Percentiles rank a stretch among this genome's conserved stretches.
Evolutionary conservation across 179 eudicot species (phyloP).

Genomic region (Beta corolliflora): DNA sequence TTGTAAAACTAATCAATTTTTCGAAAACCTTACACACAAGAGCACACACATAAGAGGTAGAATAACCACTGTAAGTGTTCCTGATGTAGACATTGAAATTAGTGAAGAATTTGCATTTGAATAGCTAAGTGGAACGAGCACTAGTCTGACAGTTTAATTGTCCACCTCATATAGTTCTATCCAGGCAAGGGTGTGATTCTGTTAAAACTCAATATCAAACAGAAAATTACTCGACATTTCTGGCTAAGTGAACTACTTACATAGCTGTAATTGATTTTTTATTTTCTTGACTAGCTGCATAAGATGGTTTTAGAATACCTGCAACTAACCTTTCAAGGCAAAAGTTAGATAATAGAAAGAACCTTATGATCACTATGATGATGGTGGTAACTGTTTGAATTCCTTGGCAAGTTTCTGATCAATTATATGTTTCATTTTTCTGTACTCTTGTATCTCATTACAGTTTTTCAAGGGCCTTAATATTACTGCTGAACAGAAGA

Average conservation of each 20-base stretch:
- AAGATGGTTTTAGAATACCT: neutral
- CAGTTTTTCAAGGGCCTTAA: conserved; percentile 84
- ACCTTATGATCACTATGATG: neutral
- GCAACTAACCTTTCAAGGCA: neutral
- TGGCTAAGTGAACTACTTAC: neutral
- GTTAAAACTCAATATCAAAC: neutral
- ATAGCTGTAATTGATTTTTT: neutral
- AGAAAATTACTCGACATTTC: neutral
- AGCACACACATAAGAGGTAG: too few species aligned
- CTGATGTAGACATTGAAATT: too few species aligned
- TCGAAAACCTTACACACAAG: too few species aligned
- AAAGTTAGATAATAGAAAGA: neutral
- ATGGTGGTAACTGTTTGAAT: neutral
- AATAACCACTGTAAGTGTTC: too few species aligned
- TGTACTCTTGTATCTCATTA: conserved; percentile 19
- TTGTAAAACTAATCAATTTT: too few species aligned
- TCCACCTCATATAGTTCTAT: neutral
- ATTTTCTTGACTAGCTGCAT: neutral
- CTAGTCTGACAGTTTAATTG: neutral
- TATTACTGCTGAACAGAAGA: conserved; percentile 83
- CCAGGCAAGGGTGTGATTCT: neutral
- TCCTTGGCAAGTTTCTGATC: neutral
- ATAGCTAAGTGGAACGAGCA: neutral
- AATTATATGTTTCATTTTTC: conserved; percentile 10
- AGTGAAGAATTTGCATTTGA: neutral